Base-by-base conservation (phyloP, 176 grass and related monocot species). In the Canna indica region DNA sequence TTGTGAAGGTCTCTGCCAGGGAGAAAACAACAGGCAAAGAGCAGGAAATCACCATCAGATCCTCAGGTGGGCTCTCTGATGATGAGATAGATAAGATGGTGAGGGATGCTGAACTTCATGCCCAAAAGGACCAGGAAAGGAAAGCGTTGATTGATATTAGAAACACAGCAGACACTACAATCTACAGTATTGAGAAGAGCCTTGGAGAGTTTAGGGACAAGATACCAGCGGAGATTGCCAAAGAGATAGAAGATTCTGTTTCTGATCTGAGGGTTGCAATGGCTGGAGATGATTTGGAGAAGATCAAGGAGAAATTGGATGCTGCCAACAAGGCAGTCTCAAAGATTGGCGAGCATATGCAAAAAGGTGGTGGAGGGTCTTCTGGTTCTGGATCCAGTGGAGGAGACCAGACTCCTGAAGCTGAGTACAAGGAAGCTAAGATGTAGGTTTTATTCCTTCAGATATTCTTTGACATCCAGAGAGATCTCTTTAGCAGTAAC, bases 41-140 rank as follows among this genome's bases (percentile, higher is more conserved):
- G 67, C 95, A 99, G 60, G 87, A 99, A 48, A 93, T 99, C 47
- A 99, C 95, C 7, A 99, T 99, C 66, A 99, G 88, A 32, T 99
- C 95, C 26, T 99, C 95, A 24, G 95, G 95, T 5, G 90, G 95
- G 50, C 77, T 99, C 65, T 99, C 90, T 0, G 95, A 99, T 50
- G 66, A 11, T 59, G 95, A 99, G 65, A 99, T 99, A 14, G 80
- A 99, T 62, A 86, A 99, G 65, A 94, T 99, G 95, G 95, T 99
- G 48, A 93, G 57, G 72, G 95, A 99, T 70, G 95, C 95, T 1
- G 95, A 99, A 59, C 72, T 99, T 22, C 82, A 99, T 63, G 85
- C 95, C 13, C 90, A 90, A 61, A 85, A 79, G 78, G 95, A 99
- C 73, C 89, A 99, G 53, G 95, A 99, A 75, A 93, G 67, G 75